These are phyloP conservation scores for Debaryomyces tyrocola DNA, from an alignment of 805 yeast species.

Conservation along the genomic window DNA sequence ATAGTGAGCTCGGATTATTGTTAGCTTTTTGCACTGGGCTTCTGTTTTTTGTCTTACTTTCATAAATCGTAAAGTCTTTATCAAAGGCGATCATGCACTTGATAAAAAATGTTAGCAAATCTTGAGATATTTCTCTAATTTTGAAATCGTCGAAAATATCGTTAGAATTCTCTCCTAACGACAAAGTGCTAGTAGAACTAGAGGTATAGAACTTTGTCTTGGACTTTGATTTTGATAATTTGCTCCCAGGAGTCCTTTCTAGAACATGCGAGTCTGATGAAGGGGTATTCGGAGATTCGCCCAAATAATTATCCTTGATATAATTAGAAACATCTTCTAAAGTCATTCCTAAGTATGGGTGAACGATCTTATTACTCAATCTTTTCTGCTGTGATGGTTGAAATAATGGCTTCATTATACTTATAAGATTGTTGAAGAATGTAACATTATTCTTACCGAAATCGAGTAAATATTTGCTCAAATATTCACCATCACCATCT, in stretches of 20 bases:
- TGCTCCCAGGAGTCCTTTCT: not conserved
- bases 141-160: slow-evolving; percentile 23
- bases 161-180: slow-evolving; percentile 5
- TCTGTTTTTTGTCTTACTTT: not conserved
- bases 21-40: not conserved
- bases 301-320: slow-evolving; percentile 19
- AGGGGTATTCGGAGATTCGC: not conserved
- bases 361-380: slow-evolving; percentile 19
- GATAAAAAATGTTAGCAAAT: slow-evolving; percentile 23
- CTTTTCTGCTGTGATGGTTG: slow-evolving; percentile 23
- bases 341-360: slow-evolving; percentile 24
- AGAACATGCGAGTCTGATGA: not conserved
- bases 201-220: slow-evolving; percentile 8
- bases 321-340: slow-evolving; percentile 28
- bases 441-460: slow-evolving; percentile 16
- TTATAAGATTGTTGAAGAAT: slow-evolving; percentile 19
- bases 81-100: slow-evolving; percentile 21
- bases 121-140: slow-evolving; percentile 29
- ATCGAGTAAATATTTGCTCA: slow-evolving; percentile 15
- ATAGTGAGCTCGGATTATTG: slow-evolving; percentile 1
- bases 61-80: slow-evolving; percentile 16
- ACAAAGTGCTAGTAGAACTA: slow-evolving; percentile 11
- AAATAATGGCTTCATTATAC: slow-evolving; percentile 23
- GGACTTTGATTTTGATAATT: not conserved
- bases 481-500: slow-evolving; percentile 9